Evolutionary conservation across 305 asterid species (phyloP).

Genomic region (Solanum hybrid): DNA sequence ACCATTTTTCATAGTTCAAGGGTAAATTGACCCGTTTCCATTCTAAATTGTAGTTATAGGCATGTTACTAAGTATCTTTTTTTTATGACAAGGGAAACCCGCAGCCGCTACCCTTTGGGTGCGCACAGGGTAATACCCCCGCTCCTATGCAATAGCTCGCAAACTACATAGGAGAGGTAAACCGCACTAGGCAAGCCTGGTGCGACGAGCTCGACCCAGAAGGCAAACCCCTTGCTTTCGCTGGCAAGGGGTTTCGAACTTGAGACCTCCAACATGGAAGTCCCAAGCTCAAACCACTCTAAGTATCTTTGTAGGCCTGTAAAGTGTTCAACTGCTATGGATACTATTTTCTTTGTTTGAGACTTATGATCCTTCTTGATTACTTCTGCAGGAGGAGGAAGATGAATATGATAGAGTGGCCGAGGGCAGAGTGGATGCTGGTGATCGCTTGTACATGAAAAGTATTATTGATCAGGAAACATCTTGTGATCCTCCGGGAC

Average conservation of each 20-base stretch:
- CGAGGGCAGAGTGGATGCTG: constrained; percentile 6
- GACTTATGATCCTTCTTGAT: background rate
- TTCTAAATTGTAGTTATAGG: background rate
- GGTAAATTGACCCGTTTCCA: background rate
- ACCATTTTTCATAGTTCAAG: background rate
- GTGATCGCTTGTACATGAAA: background rate
- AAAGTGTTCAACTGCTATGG: background rate
- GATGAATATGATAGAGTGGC: constrained; percentile 19
- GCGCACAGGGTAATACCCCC: too few species aligned
- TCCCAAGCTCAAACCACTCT: too few species aligned
- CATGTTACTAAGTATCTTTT: background rate
- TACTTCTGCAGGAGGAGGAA: constrained; percentile 15
- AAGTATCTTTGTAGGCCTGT: background rate
- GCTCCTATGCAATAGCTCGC: too few species aligned
- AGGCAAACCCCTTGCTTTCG: too few species aligned
- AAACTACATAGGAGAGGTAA: too few species aligned
- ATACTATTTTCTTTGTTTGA: background rate
- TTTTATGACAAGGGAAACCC: too few species aligned
- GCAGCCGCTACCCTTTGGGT: too few species aligned
- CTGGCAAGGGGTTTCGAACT: too few species aligned
- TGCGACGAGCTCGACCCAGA: too few species aligned
- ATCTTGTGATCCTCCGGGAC: background rate
- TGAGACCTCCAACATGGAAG: too few species aligned
- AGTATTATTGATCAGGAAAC: background rate
- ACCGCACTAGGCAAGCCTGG: too few species aligned